These are phyloP conservation scores for Purpureocillium takamizusanense DNA, from an alignment of 2,329 filamentous ascomycete species.

Conservation along the genomic window DNA sequence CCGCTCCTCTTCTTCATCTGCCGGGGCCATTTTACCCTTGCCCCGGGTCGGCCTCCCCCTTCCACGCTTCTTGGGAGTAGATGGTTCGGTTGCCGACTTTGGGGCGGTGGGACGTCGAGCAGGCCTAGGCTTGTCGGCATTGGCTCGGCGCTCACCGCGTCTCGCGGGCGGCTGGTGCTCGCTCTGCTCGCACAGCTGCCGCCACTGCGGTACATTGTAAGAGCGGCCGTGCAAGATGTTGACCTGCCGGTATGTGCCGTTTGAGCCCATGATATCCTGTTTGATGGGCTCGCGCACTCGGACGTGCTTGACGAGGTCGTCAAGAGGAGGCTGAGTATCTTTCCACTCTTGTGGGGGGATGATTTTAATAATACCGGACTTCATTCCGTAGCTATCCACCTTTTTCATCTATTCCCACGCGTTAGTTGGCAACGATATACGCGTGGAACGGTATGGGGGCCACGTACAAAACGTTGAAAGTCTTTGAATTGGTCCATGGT, in stretches of 20 bases:
- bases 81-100: constrained; percentile 19
- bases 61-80: constrained; percentile 28
- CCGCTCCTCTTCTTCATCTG: constrained; percentile 40
- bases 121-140: constrained; percentile 42
- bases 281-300: constrained; percentile 95
- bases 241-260: constrained; percentile 91
- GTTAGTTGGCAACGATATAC: constrained; percentile 19
- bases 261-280: constrained; percentile 93
- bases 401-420: constrained; percentile 52
- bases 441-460: too few relatives aligned
- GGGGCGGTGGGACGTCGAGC: constrained; percentile 28
- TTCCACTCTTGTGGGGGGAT: constrained; percentile 92
- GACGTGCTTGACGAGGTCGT: constrained; percentile 83
- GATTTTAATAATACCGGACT: constrained; percentile 92
- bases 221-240: constrained; percentile 94
- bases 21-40: constrained; percentile 27
- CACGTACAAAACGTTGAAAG: constrained; percentile 78
- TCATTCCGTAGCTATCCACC: constrained; percentile 93
- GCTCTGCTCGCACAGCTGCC: constrained; percentile 83
- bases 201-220: constrained; percentile 96
- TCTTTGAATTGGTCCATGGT: constrained; percentile 92
- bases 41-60: constrained; percentile 28
- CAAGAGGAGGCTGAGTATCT: constrained; percentile 65
- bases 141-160: constrained; percentile 69
- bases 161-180: constrained; percentile 92